Conservation (phyloP, 2,329 filamentous ascomycete genomes). For the Bipolaris victoriae region DNA sequence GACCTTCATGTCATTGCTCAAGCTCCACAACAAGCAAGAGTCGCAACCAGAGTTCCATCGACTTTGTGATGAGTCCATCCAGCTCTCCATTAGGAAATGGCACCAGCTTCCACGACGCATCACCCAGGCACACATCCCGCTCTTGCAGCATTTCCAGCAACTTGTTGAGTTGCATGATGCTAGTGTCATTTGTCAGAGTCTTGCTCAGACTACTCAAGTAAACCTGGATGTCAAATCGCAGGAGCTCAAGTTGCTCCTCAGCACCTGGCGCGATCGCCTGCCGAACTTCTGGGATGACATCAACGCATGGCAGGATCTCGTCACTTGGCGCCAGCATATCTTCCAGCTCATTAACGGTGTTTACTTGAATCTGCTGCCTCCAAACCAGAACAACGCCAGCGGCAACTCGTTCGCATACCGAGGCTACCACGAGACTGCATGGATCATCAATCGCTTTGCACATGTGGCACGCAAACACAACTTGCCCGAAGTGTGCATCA, state of each 20-base stretch:
- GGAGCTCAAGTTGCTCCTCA: slow-evolving; percentile 90
- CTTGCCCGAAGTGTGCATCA: slow-evolving; percentile 96
- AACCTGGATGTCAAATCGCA: slow-evolving; percentile 95
- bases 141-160: slow-evolving; percentile 97
- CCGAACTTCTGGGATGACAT: slow-evolving; percentile 99
- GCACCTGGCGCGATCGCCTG: slow-evolving; percentile 92
- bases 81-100: slow-evolving; percentile 97
- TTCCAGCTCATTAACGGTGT: slow-evolving; percentile 96
- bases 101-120: slow-evolving; percentile 94
- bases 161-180: slow-evolving; percentile 97
- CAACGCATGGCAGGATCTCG: slow-evolving; percentile 97
- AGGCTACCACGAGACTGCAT: slow-evolving; percentile 97
- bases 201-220: slow-evolving; percentile 78
- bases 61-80: slow-evolving; percentile 94
- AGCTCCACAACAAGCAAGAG: slow-evolving; percentile 90
- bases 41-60: slow-evolving; percentile 80
- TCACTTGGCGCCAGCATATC: slow-evolving; percentile 99
- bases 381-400: slow-evolving; percentile 74
- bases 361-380: slow-evolving; percentile 84
- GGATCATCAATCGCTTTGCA: slow-evolving; percentile 99
- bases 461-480: slow-evolving; percentile 97
- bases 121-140: slow-evolving; percentile 91
- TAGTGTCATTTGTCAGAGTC: slow-evolving; percentile 91
- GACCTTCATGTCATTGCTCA: slow-evolving; percentile 95
- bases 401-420: slow-evolving; percentile 95